These are phyloP conservation scores for Pythium sp. DNA, from an alignment of 352 stramenopile species.

Conservation along the genomic window DNA sequence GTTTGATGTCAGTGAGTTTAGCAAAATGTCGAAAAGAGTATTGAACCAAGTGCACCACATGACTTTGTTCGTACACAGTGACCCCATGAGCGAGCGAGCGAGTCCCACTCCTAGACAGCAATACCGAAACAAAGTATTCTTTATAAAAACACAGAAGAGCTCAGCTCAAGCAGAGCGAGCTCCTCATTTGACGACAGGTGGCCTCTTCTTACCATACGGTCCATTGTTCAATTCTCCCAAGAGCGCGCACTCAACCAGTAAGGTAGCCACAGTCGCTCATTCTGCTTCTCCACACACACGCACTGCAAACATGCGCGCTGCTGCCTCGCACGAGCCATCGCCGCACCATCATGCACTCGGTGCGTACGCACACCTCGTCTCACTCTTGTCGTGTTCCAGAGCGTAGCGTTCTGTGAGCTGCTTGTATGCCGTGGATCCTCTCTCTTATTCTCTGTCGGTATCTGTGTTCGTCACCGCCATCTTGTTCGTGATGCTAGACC, in stretches of 20 bases:
- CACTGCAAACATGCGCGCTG: neutral
- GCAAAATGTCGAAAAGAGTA: no score
- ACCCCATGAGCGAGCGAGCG: no score
- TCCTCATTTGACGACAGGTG: neutral
- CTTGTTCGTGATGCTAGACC: conserved; percentile 1
- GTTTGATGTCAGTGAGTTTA: no score
- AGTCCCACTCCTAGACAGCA: no score
- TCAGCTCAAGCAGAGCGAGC: neutral
- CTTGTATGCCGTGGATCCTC: neutral
- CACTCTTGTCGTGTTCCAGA: neutral
- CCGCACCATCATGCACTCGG: neutral
- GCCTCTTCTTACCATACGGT: neutral
- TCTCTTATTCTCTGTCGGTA: neutral
- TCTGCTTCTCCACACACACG: neutral
- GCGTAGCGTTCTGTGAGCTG: neutral
- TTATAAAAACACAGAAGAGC: no score
- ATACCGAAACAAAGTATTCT: no score
- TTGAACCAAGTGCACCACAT: no score
- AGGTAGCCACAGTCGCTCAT: neutral
- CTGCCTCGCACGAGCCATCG: neutral
- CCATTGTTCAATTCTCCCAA: neutral
- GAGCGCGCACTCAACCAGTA: neutral
- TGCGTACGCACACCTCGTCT: neutral
- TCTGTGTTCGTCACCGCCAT: neutral
- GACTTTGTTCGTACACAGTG: no score